These are phyloP conservation scores for Parathielavia hyrcaniae DNA, from an alignment of 495 filamentous ascomycete species.

Conservation along the genomic window DNA sequence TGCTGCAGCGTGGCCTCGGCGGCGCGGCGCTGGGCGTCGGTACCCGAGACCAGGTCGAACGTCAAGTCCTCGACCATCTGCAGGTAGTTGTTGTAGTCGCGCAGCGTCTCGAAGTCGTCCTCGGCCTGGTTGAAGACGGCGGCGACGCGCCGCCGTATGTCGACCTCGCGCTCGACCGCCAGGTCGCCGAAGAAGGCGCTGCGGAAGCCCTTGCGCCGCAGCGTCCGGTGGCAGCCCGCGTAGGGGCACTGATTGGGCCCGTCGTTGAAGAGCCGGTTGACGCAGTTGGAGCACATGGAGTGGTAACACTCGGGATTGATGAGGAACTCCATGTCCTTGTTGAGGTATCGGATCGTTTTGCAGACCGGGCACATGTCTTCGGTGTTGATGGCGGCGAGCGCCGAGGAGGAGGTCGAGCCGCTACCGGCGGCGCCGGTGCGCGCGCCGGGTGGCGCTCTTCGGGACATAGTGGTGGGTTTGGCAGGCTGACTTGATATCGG, in stretches of 20 bases:
- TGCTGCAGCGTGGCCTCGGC: slow-evolving; percentile 61
- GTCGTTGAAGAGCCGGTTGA: slow-evolving; percentile 85
- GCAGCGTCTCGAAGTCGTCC: slow-evolving; percentile 80
- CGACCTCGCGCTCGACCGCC: slow-evolving; percentile 85
- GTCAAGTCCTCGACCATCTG: slow-evolving; percentile 87
- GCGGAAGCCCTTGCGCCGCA: slow-evolving; percentile 78
- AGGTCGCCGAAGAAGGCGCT: slow-evolving; percentile 87
- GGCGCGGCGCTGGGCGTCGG: slow-evolving; percentile 53
- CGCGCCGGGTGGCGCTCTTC: slow-evolving; percentile 17
- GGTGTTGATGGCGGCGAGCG: slow-evolving; percentile 24
- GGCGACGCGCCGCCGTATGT: slow-evolving; percentile 76
- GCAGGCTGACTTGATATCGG: neutral
- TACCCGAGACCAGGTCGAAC: slow-evolving; percentile 73
- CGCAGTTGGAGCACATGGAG: slow-evolving; percentile 93
- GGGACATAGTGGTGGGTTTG: slow-evolving; percentile 29
- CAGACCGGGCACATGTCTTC: slow-evolving; percentile 91
- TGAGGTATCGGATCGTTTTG: slow-evolving; percentile 92
- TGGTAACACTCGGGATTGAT: slow-evolving; percentile 99
- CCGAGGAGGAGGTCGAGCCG: slow-evolving; percentile 13
- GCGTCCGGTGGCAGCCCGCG: slow-evolving; percentile 73
- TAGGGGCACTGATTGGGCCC: slow-evolving; percentile 89
- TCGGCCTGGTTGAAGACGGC: slow-evolving; percentile 79
- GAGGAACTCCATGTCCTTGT: slow-evolving; percentile 84
- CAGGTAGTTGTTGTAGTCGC: slow-evolving; percentile 87
- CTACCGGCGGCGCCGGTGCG: neutral